A percentile compares a stretch with the other conserved stretches of the same genome.
Conservation (phyloP, 176 grass and related monocot genomes). For the Dendrocalamus sinicus region DNA sequence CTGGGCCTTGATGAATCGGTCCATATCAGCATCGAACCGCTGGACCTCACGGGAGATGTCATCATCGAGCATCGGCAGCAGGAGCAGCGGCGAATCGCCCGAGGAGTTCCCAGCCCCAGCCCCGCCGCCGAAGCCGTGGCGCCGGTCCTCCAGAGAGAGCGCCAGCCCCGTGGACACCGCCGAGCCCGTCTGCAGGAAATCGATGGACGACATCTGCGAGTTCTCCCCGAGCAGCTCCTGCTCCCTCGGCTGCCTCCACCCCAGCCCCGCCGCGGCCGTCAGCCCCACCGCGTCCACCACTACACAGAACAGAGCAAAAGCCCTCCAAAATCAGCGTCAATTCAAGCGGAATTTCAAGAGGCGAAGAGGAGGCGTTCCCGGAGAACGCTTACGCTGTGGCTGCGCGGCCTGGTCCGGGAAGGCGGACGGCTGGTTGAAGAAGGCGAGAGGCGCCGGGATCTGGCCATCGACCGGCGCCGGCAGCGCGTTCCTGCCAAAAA, state of each 20-base stretch:
- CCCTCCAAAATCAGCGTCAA: slow-evolving; percentile 41
- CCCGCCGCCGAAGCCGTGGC: slow-evolving; percentile 59
- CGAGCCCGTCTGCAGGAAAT: slow-evolving; percentile 97
- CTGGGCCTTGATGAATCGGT: slow-evolving; percentile 94
- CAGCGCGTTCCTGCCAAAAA: slow-evolving; percentile 72
- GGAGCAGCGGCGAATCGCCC: slow-evolving; percentile 76
- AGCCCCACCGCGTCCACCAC: slow-evolving; percentile 77
- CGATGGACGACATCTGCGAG: slow-evolving; percentile 98
- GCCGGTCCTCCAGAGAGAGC: slow-evolving; percentile 84
- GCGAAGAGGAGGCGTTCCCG: not conserved
- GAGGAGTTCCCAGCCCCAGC: slow-evolving; percentile 70
- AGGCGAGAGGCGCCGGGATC: slow-evolving; percentile 68
- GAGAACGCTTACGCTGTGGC: slow-evolving; percentile 62
- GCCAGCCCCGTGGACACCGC: slow-evolving; percentile 90
- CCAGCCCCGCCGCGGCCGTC: slow-evolving; percentile 63
- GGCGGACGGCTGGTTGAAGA: slow-evolving; percentile 67
- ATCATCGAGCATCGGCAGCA: slow-evolving; percentile 85
- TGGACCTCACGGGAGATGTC: slow-evolving; percentile 92
- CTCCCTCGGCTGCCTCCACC: slow-evolving; percentile 86
- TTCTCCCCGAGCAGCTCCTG: slow-evolving; percentile 94
- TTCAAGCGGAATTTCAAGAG: slow-evolving; percentile 33
- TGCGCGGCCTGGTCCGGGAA: slow-evolving; percentile 83
- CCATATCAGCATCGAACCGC: slow-evolving; percentile 94
- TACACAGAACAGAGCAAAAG: slow-evolving; percentile 38
- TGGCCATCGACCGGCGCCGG: slow-evolving; percentile 83